Base-by-base conservation (phyloP, 2,329 filamentous ascomycete species). In the Colletotrichum nymphaeae region DNA sequence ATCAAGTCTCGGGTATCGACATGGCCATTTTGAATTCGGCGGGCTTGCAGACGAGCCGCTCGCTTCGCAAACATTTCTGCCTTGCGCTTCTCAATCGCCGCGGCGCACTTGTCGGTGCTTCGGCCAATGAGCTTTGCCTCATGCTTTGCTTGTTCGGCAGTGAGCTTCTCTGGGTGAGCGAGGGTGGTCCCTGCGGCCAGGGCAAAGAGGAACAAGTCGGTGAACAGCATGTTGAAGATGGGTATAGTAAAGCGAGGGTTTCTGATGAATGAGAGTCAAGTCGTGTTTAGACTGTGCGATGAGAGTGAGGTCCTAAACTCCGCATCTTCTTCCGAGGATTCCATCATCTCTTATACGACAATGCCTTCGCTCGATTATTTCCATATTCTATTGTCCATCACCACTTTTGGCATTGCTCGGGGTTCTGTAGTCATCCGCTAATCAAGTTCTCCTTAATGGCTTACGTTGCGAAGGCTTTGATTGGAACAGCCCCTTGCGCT, bases 91-190 rank as follows among this genome's bases (percentile, higher is more conserved):
- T 81, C 76, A 9, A 85, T 78, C 74, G 56, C 87, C 89, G 76
- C 88, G 84, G 67, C 78, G 78, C 14, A 89, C 81, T 24, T 85
- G 84, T 52, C 84, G 75, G 75, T 84, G 82, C 30, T 81, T 77
- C n/a, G 79, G 79, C 72, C 65, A 26, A 79, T 78, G 60, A 87
- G 78, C 74, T 85, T 88, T 0, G 83, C 80, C 24, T 85, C 85
- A n/a, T 87, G 86, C 78, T 88, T 86, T 26, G 86, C 83, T 78
- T 89, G 88, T 16, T 86, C 80, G 55, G 80, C 79, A 42, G 86
- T 74, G 66, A 88, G 82, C 71, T 88, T 86, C 72, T 87, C 87
- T 0, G 86, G 87, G 71, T 90, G 86, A 28, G 85, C 85, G 22
- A 58, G 28, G 19, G 42, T 49, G 8, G 42, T 49, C 19, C 42